phyloP scores from a whole-genome alignment of 1,284 basidiomycete genomes.

The Trichosporon sp. region DNA sequence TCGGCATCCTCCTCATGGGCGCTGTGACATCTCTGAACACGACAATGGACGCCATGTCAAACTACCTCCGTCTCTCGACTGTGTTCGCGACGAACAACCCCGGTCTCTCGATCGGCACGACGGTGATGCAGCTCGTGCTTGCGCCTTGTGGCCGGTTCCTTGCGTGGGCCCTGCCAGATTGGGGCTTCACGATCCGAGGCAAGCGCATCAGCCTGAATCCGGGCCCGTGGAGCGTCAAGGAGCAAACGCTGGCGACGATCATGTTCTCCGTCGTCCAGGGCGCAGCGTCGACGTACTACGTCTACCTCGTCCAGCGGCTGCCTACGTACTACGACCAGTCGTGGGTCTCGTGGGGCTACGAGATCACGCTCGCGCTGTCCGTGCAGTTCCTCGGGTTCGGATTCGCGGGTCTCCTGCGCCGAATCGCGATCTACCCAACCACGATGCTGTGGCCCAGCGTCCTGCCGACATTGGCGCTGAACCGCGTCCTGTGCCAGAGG shows the following conservation, averaged over 20 bases:
- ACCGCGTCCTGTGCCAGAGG: constrained; percentile 7
- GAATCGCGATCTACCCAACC: constrained; percentile 21
- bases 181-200: constrained; percentile 29
- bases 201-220: constrained; percentile 33
- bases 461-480: constrained; percentile 25
- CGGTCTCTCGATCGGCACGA: constrained; percentile 19
- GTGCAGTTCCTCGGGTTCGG: constrained; percentile 26
- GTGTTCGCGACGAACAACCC: constrained; percentile 27
- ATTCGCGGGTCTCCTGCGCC: constrained; percentile 20
- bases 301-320: constrained; percentile 21
- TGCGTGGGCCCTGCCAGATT: constrained; percentile 24
- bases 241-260: constrained; percentile 31
- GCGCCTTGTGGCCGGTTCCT: constrained; percentile 14
- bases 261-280: constrained; percentile 16
- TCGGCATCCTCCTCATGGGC: constrained; percentile 25
- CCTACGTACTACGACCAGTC: constrained; percentile 17
- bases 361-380: constrained; percentile 20
- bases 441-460: constrained; percentile 23
- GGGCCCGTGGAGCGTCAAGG: constrained; percentile 39
- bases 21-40: constrained; percentile 25
- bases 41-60: neutral
- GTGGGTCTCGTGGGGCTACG: constrained; percentile 22
- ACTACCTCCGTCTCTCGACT: neutral
- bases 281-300: constrained; percentile 11
- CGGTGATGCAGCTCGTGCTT: constrained; percentile 25